Evolutionary conservation across 495 filamentous ascomycete species (phyloP).

Genomic region (Tuber aestivum): DNA sequence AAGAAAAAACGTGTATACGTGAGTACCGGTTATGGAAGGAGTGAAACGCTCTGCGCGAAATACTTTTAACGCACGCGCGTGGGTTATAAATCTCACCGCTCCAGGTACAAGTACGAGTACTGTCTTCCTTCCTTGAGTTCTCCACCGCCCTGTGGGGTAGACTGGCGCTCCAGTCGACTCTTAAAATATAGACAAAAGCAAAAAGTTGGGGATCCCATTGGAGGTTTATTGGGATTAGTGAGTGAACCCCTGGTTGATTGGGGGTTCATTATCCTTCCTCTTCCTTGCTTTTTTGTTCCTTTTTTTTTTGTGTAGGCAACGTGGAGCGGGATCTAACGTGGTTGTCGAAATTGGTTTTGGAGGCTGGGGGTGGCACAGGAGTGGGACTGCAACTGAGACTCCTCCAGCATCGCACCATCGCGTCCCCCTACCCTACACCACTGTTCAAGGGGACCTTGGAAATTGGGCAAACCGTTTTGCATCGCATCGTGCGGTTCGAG

Average conservation of each 20-base stretch:
- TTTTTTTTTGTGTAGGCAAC: neutral
- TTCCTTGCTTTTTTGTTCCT: neutral
- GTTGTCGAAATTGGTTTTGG: neutral
- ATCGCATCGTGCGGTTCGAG: neutral
- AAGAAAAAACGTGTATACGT: neutral
- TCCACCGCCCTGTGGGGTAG: neutral
- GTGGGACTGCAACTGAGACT: neutral
- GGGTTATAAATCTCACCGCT: neutral
- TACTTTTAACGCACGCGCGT: neutral
- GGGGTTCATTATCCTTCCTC: neutral
- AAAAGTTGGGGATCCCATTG: neutral
- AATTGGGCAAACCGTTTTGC: neutral
- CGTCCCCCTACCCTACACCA: neutral
- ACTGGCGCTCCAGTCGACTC: neutral
- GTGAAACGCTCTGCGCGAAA: neutral
- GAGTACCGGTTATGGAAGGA: neutral
- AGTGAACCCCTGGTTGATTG: neutral
- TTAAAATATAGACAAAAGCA: neutral
- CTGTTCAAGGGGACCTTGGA: neutral
- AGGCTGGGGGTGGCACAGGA: neutral
- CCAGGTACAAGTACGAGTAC: no score
- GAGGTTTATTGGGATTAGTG: neutral
- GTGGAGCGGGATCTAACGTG: slow-evolving; percentile 5
- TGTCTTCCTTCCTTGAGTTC: neutral
- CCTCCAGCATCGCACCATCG: neutral